Conservation (phyloP, 2,329 filamentous ascomycete genomes). For the Aureobasidium leucospermi region DNA sequence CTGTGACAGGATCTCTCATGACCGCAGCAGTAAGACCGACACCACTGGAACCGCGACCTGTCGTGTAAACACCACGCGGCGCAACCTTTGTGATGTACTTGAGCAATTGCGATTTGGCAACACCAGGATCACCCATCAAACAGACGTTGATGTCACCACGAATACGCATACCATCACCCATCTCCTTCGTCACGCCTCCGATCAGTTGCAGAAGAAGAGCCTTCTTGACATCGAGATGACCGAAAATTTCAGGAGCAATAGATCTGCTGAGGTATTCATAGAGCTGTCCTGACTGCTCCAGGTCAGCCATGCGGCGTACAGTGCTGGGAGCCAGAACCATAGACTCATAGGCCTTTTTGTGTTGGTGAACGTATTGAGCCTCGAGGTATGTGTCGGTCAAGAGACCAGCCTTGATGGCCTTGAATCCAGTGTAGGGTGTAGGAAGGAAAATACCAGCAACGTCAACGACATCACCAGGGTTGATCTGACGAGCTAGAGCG, state of each 20-base stretch:
- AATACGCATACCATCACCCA: constrained; percentile 97
- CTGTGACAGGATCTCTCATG: constrained; percentile 65
- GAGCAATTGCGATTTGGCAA: constrained; percentile 92
- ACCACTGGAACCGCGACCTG: constrained; percentile 67
- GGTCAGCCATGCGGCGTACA: constrained; percentile 75
- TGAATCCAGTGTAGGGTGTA: constrained; percentile 97
- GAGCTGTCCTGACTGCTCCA: constrained; percentile 78
- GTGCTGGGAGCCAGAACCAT: constrained; percentile 76
- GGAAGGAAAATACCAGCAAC: constrained; percentile 93
- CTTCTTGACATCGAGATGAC: constrained; percentile 96
- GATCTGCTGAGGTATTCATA: constrained; percentile 95
- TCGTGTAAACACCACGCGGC: constrained; percentile 74
- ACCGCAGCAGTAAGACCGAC: constrained; percentile 73
- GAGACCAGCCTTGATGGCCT: constrained; percentile 92
- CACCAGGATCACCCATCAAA: constrained; percentile 98
- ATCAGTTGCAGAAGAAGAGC: constrained; percentile 91
- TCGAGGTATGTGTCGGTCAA: constrained; percentile 95
- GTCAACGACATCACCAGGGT: constrained; percentile 89
- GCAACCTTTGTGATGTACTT: constrained; percentile 97
- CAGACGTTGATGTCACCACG: constrained; percentile 98
- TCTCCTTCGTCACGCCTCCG: constrained; percentile 90
- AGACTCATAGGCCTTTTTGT: constrained; percentile 97
- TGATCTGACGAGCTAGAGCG: constrained; percentile 75
- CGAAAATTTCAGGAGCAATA: constrained; percentile 95
- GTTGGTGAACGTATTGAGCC: constrained; percentile 85